Conservation (phyloP, 305 asterid species). For the Fraxinus ornus region DNA sequence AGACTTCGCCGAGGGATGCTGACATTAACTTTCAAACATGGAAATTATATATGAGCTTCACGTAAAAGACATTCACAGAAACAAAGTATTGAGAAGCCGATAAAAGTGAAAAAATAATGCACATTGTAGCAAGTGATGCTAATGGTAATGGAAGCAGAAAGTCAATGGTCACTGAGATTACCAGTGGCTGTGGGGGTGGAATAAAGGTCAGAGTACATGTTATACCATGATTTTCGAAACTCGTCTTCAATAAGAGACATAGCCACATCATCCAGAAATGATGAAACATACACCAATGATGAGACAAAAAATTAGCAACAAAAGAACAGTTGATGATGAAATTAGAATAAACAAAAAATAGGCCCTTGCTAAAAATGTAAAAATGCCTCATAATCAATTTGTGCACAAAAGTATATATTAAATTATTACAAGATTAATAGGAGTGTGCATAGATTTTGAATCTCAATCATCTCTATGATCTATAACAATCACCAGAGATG, state of each 20-base stretch:
- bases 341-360: not conserved
- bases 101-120: not conserved
- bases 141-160: not conserved
- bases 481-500: not conserved
- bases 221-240: slow-evolving; percentile 85
- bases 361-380: no score
- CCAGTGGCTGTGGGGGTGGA: slow-evolving; percentile 94
- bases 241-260: slow-evolving; percentile 96
- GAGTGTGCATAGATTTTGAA: not conserved
- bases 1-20: slow-evolving; percentile 98
- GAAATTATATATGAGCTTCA: slow-evolving; percentile 19
- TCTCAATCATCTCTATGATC: not conserved
- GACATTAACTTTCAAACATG: slow-evolving; percentile 35
- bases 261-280: slow-evolving; percentile 94
- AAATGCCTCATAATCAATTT: no score
- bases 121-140: not conserved
- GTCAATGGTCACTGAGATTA: slow-evolving; percentile 40
- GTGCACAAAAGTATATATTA: not conserved
- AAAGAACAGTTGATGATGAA: not conserved
- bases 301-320: slow-evolving; percentile 9
- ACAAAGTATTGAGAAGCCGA: not conserved
- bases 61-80: slow-evolving; percentile 13
- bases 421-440: not conserved
- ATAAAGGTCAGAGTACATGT: slow-evolving; percentile 83
- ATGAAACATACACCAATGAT: slow-evolving; percentile 63